Percentiles rank a stretch among this genome's conserved stretches.
These are phyloP conservation scores for Acer yangbiense DNA, from an alignment of 345 rosid genomes.

Conservation along the genomic window DNA sequence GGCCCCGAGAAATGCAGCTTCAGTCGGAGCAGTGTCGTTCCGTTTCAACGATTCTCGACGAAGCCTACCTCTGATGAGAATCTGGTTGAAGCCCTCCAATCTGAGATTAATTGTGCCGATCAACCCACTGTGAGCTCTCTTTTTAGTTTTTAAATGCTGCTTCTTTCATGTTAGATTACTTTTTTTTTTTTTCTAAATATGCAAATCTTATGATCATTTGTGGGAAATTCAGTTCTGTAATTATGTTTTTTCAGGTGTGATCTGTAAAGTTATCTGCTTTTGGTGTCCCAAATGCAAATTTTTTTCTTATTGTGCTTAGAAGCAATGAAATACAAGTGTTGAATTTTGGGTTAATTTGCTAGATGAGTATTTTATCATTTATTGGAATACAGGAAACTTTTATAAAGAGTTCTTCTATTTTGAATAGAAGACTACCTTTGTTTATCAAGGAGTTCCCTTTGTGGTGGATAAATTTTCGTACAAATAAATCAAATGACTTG, in stretches of 20 bases:
- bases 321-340: not conserved
- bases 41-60: slow-evolving; percentile 31
- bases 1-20: slow-evolving; percentile 25
- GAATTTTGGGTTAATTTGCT: not conserved
- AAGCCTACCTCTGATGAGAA: slow-evolving; percentile 41
- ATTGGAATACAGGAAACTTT: not conserved
- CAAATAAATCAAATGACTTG: not conserved
- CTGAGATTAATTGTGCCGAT: slow-evolving; percentile 56
- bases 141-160: not conserved
- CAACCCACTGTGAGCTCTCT: not conserved
- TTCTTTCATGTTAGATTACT: not conserved
- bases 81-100: slow-evolving; percentile 40
- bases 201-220: not conserved
- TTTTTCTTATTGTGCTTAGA: not conserved
- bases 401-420: too few species aligned
- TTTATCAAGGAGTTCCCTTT: too few species aligned
- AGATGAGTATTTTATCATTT: not conserved
- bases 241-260: not conserved
- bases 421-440: too few species aligned
- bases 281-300: not conserved
- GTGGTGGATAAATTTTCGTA: not conserved
- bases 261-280: not conserved
- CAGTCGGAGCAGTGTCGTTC: slow-evolving; percentile 12
- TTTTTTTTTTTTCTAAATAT: not conserved
- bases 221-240: not conserved